Conservation (phyloP, 192 early-diverging fungal species). For the Linnemannia exigua region DNA sequence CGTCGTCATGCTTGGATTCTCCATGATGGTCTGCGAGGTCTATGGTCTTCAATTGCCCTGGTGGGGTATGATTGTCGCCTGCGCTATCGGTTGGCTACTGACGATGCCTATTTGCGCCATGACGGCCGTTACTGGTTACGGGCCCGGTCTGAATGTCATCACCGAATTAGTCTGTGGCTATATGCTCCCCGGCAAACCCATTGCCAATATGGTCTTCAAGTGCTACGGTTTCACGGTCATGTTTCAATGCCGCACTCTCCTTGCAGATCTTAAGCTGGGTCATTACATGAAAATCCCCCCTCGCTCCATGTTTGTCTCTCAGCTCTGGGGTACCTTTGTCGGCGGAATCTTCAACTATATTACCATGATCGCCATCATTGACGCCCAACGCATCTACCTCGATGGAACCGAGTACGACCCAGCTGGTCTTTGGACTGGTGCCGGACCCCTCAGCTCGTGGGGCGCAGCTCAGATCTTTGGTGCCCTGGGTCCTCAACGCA, state of each 20-base stretch:
- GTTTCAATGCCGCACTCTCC: conserved; percentile 79
- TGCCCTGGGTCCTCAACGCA: conserved; percentile 71
- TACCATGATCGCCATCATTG: conserved; percentile 47
- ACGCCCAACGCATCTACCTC: conserved; percentile 23
- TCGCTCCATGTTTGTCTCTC: conserved; percentile 71
- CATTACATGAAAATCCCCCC: conserved; percentile 83
- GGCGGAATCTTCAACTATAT: conserved; percentile 62
- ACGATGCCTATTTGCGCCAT: conserved; percentile 69
- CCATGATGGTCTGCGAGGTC: conserved; percentile 47
- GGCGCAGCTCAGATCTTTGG: conserved; percentile 79
- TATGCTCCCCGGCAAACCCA: conserved; percentile 66
- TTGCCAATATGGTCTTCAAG: conserved; percentile 71
- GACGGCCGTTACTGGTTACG: conserved; percentile 62
- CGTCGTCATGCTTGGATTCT: conserved; percentile 39
- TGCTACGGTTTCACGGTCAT: conserved; percentile 68
- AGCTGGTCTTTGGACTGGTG: conserved; percentile 61
- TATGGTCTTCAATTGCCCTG: conserved; percentile 59
- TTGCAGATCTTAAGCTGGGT: conserved; percentile 80
- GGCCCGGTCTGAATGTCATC: conserved; percentile 65
- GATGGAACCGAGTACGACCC: conserved; percentile 53
- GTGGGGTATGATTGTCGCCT: conserved; percentile 60
- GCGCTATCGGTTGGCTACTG: conserved; percentile 48
- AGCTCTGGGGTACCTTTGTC: conserved; percentile 69
- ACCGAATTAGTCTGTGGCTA: conserved; percentile 71
- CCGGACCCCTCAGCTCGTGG: conserved; percentile 64